Evolutionary conservation across 495 filamentous ascomycete genomes (phyloP).

Genomic region (Aspergillus diversus): DNA sequence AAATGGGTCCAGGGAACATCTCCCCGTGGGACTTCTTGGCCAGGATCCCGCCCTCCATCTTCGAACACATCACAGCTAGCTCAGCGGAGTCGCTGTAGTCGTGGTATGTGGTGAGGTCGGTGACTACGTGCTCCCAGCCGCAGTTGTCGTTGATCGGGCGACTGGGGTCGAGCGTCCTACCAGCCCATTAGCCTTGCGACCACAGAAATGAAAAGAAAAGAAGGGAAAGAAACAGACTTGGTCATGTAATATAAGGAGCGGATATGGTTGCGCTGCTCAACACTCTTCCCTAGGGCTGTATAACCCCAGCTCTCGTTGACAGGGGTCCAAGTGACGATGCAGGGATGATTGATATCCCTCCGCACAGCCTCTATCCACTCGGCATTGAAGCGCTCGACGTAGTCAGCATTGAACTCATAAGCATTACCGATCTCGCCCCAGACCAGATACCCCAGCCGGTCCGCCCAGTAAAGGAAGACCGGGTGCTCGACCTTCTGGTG

Average conservation of each 20-base stretch:
- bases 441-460: conserved; percentile 43
- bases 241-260: conserved; percentile 61
- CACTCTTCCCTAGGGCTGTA: conserved; percentile 49
- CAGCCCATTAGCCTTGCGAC: background rate
- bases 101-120: conserved; percentile 63
- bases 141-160: conserved; percentile 67
- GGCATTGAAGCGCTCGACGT: conserved; percentile 53
- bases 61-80: conserved; percentile 51
- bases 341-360: conserved; percentile 63
- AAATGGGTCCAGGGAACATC: conserved; percentile 52
- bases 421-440: conserved; percentile 49
- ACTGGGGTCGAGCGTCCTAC: conserved; percentile 56
- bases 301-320: conserved; percentile 67
- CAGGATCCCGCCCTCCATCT: conserved; percentile 48
- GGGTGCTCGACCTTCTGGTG: conserved; percentile 48
- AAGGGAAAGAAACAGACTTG: conserved; percentile 43
- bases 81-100: conserved; percentile 58
- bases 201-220: background rate
- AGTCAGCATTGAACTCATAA: conserved; percentile 55
- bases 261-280: conserved; percentile 61
- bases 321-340: conserved; percentile 64
- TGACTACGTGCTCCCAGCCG: conserved; percentile 64
- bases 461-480: conserved; percentile 44
- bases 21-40: conserved; percentile 44
- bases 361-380: conserved; percentile 61